Evolutionary conservation across 2,329 filamentous ascomycete species (phyloP), one percentile per base, ranked within the genome.

Genomic region (Paradendryphiella salina): DNA sequence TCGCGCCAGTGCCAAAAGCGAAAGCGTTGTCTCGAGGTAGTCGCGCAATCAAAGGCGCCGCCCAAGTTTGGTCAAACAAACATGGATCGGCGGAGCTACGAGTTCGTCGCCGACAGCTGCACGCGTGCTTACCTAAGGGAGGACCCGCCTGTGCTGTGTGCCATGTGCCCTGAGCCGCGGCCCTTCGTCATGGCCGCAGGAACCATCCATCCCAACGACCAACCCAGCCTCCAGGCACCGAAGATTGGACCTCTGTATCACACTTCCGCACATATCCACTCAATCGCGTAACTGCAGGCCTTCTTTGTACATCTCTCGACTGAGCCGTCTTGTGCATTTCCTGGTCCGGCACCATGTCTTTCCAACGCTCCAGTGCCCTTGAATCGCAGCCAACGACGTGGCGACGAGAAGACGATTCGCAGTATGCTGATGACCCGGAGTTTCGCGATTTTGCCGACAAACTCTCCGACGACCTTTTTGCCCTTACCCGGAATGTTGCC

Each of bases 391-490:
- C 85, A 33, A 85, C 85, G 23, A 83, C 79, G 55, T 82, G 81
- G 76, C 80, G 89, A 56, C 83, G 85, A 58, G 80, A 84, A 54
- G 85, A 88, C 72, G 88, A 88, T 70, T 80, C 85, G 37, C 78
- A 85, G 66, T 99, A 96, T 77, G 81, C 83, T 69, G 94, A 99
- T 76, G 90, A 97, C 72, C 94, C 94, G 43, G 91, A 91, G 59
- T 99, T 97, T 80, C 84, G 90, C 69, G 82, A 84, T 51, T 83
- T 96, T 63, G 90, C 92, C 56, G 86, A 89, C 68, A 82, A 87
- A 52, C 83, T 97, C 54, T 95, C 89, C 75, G 88, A 90, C 74
- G 88, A 93, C 73, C 82, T 99, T 42, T 96, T 96, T 77, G 85
- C 86, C 55, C 82, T 99, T 56, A 92, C 92, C 45, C 88, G 88